phyloP scores from a whole-genome alignment of 1,284 basidiomycete genomes.

The Bjerkandera adusta region DNA sequence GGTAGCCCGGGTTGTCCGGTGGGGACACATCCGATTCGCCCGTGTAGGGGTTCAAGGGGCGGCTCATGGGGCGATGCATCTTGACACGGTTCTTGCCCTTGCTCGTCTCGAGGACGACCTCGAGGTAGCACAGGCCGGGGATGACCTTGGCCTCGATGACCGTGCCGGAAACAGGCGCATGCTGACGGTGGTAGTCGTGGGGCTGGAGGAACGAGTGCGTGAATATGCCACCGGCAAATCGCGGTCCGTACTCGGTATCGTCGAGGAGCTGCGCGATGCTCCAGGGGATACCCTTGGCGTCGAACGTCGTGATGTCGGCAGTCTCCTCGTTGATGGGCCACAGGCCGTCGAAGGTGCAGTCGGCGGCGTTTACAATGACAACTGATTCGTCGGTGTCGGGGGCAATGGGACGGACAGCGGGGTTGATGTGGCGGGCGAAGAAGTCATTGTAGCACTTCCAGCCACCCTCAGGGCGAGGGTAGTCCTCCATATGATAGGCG shows the following conservation, averaged over 20 bases:
- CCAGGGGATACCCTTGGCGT: slow-evolving; percentile 20
- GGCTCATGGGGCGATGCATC: slow-evolving; percentile 13
- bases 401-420: slow-evolving; percentile 17
- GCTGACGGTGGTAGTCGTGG: slow-evolving; percentile 23
- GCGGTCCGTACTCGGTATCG: slow-evolving; percentile 10
- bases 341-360: slow-evolving; percentile 18
- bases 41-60: neutral
- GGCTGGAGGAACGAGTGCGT: slow-evolving; percentile 21
- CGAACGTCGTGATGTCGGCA: slow-evolving; percentile 8
- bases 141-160: slow-evolving; percentile 21
- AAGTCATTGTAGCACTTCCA: slow-evolving; percentile 23
- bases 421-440: slow-evolving; percentile 19
- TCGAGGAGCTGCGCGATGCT: slow-evolving; percentile 19
- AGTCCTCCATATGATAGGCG: slow-evolving; percentile 21
- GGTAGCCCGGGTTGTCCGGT: slow-evolving; percentile 23
- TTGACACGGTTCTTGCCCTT: neutral
- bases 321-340: slow-evolving; percentile 18
- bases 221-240: slow-evolving; percentile 20
- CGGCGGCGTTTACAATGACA: slow-evolving; percentile 20
- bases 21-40: slow-evolving; percentile 5
- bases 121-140: slow-evolving; percentile 21
- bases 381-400: slow-evolving; percentile 11
- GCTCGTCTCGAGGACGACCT: slow-evolving; percentile 13
- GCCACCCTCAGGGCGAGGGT: slow-evolving; percentile 10
- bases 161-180: slow-evolving; percentile 20